These are phyloP conservation scores for Amanita thiersii DNA, from an alignment of 768 basidiomycete species.

Conservation along the genomic window DNA sequence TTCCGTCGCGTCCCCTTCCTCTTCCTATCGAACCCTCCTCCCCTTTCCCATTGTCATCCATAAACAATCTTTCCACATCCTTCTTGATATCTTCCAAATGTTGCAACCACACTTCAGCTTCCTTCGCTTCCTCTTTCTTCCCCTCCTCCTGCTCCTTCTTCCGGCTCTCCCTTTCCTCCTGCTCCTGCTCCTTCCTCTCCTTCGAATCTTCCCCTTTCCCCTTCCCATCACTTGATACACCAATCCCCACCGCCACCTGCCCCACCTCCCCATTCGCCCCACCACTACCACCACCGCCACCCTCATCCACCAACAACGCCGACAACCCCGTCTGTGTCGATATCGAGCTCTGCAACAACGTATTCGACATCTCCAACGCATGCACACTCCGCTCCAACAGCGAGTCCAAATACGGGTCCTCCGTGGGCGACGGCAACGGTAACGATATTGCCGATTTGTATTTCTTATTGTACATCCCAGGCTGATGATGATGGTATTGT, in stretches of 20 bases:
- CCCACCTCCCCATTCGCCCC: neutral
- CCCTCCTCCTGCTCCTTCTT: slow-evolving; percentile 23
- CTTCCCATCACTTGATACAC: neutral
- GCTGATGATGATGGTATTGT: neutral
- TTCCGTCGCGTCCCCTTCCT: neutral
- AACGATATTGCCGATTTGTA: neutral
- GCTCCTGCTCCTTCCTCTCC: slow-evolving; percentile 17
- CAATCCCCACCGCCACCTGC: neutral
- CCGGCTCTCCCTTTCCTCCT: slow-evolving; percentile 42
- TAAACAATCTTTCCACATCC: slow-evolving; percentile 55
- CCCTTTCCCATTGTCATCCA: too few relatives aligned
- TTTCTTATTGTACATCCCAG: neutral
- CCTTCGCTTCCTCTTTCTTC: neutral
- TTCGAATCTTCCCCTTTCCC: neutral
- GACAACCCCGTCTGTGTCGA: slow-evolving; percentile 53
- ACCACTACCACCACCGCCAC: slow-evolving; percentile 25
- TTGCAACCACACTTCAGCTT: slow-evolving; percentile 47
- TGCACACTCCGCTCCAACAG: slow-evolving; percentile 76
- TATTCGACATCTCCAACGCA: slow-evolving; percentile 81
- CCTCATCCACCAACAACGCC: slow-evolving; percentile 39
- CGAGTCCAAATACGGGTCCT: slow-evolving; percentile 64
- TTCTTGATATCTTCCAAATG: slow-evolving; percentile 59
- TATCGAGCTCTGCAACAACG: slow-evolving; percentile 67
- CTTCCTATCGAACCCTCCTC: slow-evolving; percentile 9
- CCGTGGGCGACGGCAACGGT: slow-evolving; percentile 8